Evolutionary conservation across 2,329 filamentous ascomycete genomes (phyloP), one percentile per base, ranked within the genome.

Genomic region (Cladophialophora carrionii): DNA sequence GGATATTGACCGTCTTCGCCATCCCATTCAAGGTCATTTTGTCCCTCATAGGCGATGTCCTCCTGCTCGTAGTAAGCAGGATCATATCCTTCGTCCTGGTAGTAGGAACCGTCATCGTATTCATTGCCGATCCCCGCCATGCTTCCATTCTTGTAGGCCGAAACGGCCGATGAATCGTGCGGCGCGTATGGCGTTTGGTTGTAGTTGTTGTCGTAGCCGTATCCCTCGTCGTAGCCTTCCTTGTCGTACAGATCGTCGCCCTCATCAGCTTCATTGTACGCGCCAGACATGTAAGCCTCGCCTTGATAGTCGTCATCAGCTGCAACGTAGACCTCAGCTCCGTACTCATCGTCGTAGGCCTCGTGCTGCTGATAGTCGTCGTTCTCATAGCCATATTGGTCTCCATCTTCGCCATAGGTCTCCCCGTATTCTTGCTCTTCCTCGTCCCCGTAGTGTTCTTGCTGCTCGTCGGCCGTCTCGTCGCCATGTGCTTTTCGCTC

Each of bases 211-310:
- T 41, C 34, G 34, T 41, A 41, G 14, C 5, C 34, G 14, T 41
- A 41, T 2, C 17, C 34, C 34, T 17, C 14, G 34, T 5, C 14
- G 34, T 41, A 41, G 34, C 12, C 34, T 41, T 41, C 34, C 17
- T 17, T 51, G 20, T 51, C 14, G 37, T 48, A 51, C n/a, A 24
- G 2, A n/a, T 34, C 56, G 22, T 9, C 26, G 10, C 56, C 56
- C 7, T 59, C 20, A 8, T 59, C 41, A 26, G 29, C 46, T n/a
- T 61, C 48, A 34, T 61, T 34, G 29, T 51, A 52, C 41, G 57
- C 57, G 20, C 57, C 57, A 37, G 57, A 61, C 57, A 61, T 61
- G 20, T 61, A 61, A n/a, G 32, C 29, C 10, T 34, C 57, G 12
- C 48, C 48, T 26, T 61, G 32, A 29, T 61, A 61, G 14, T 9